Evolutionary conservation across 495 filamentous ascomycete species (phyloP).

Genomic region (Podospora tetraspora): DNA sequence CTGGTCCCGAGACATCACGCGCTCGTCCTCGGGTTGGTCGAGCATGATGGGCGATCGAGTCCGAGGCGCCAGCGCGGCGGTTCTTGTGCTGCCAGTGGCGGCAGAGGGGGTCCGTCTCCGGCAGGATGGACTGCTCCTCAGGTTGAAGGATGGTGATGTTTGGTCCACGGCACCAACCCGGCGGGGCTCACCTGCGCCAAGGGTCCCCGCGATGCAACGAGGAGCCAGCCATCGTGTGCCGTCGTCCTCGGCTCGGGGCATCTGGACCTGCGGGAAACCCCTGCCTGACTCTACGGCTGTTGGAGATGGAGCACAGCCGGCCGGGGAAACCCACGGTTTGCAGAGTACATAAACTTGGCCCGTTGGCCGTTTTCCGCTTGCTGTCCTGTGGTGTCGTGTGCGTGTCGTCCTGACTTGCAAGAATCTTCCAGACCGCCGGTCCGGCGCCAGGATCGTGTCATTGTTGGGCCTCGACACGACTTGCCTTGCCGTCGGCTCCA

Average conservation of each 20-base stretch:
- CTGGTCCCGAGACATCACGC: conserved; percentile 8
- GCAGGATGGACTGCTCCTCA: not conserved
- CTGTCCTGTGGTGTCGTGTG: not conserved
- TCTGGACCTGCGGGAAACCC: conserved; percentile 5
- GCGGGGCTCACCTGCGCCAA: conserved; percentile 6
- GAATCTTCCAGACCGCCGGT: not conserved
- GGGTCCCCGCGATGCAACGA: conserved; percentile 9
- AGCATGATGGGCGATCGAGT: not conserved
- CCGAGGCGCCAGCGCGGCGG: not conserved
- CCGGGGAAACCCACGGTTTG: not conserved
- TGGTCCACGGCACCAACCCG: not conserved
- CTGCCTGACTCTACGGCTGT: not conserved
- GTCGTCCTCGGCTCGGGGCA: conserved; percentile 9
- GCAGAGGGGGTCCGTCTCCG: not conserved
- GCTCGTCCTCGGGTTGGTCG: not conserved
- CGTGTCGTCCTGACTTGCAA: not conserved
- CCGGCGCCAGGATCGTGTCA: not conserved
- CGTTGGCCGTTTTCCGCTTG: not conserved
- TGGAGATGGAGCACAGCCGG: not conserved
- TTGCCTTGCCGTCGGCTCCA: not conserved
- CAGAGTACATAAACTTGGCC: conserved; percentile 1
- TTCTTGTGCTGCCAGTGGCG: not conserved
- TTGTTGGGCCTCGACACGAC: not conserved
- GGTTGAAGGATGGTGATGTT: not conserved
- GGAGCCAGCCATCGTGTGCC: conserved; percentile 5